phyloP scores from a whole-genome alignment of 352 stramenopile species.

The Globisporangium splendens region DNA sequence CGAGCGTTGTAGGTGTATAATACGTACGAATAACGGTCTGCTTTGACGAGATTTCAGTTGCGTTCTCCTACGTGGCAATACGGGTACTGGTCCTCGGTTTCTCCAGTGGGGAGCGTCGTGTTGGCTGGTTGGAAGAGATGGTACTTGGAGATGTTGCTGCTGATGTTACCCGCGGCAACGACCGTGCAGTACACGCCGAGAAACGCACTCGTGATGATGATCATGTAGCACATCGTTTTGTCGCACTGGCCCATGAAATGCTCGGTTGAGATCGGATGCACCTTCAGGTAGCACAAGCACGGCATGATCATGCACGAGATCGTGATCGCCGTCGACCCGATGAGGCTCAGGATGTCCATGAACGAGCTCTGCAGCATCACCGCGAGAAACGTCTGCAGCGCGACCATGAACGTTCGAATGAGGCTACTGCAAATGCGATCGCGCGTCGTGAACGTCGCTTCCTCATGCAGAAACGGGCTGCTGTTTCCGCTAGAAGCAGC shows the following conservation, averaged over 20 bases:
- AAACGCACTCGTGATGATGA: constrained; percentile 45
- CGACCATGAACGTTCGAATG: constrained; percentile 46
- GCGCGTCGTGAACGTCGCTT: constrained; percentile 28
- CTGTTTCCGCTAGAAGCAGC: neutral
- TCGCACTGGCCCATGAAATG: constrained; percentile 48
- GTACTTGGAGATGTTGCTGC: constrained; percentile 42
- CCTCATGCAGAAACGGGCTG: constrained; percentile 3
- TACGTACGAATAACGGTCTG: no score
- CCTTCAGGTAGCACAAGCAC: constrained; percentile 67
- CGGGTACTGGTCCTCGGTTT: constrained; percentile 37
- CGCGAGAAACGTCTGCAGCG: constrained; percentile 43
- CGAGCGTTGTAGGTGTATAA: no score
- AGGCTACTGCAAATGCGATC: constrained; percentile 48
- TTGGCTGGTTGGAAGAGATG: constrained; percentile 38
- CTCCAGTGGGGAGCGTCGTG: constrained; percentile 16
- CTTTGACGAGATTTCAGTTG: constrained; percentile 27
- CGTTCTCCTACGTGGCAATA: constrained; percentile 61
- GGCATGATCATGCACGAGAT: constrained; percentile 78
- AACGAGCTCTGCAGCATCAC: constrained; percentile 78
- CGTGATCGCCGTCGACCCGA: constrained; percentile 58
- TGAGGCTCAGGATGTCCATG: constrained; percentile 61
- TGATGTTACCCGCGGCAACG: constrained; percentile 49
- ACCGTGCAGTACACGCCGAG: constrained; percentile 55
- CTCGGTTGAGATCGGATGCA: constrained; percentile 50
- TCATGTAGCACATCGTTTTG: constrained; percentile 45